Conservation (phyloP, 768 basidiomycete genomes). For the Xerocomus potaroensis region DNA sequence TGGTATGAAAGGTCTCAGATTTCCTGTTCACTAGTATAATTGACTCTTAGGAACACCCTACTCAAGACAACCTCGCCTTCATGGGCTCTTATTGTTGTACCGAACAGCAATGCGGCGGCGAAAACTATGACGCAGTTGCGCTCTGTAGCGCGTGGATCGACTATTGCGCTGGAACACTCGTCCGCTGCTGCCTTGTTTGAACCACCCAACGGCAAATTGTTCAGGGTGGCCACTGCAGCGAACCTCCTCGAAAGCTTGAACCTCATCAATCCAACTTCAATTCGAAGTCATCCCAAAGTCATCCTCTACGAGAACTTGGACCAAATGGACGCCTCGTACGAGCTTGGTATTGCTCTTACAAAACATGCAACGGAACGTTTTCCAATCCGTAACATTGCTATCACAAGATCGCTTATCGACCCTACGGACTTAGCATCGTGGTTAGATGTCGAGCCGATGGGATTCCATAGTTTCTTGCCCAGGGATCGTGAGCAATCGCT, state of each 20-base stretch:
- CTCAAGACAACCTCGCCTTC: conserved; percentile 37
- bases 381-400: conserved; percentile 70
- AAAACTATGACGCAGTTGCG: conserved; percentile 56
- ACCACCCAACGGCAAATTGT: conserved; percentile 37
- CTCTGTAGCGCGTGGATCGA: conserved; percentile 32
- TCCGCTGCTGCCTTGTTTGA: conserved; percentile 32
- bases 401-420: conserved; percentile 77
- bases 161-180: conserved; percentile 37
- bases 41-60: conserved; percentile 49
- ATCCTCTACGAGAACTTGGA: conserved; percentile 86
- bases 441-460: conserved; percentile 65
- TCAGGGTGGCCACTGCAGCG: conserved; percentile 56
- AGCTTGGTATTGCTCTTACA: conserved; percentile 73
- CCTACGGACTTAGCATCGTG: conserved; percentile 77
- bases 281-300: conserved; percentile 46
- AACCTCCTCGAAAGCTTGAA: conserved; percentile 45
- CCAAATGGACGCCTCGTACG: conserved; percentile 74
- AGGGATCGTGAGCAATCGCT: conserved; percentile 80
- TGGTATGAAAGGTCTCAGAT: conserved; percentile 52
- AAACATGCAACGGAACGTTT: conserved; percentile 57
- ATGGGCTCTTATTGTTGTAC: conserved; percentile 62
- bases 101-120: conserved; percentile 50
- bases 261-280: conserved; percentile 21
- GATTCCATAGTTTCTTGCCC: conserved; percentile 74
- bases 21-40: conserved; percentile 11